Conservation (phyloP, 2,329 filamentous ascomycete genomes). For the Ascocoryne sarcoides region DNA sequence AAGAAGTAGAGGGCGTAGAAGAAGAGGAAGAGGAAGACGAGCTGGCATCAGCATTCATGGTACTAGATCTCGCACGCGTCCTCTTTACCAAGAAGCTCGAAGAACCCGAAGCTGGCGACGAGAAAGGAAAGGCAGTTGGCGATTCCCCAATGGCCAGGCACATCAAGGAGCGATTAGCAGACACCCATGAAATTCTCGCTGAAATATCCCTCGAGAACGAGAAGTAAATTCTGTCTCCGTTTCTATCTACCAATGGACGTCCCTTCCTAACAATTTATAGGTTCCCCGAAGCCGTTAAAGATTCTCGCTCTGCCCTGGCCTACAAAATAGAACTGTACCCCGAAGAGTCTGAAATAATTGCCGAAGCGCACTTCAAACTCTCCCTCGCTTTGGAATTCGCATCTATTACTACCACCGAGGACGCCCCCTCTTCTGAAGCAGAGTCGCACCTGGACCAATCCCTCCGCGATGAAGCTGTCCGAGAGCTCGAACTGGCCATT, state of each 20-base stretch:
- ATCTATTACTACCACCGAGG: conserved; percentile 58
- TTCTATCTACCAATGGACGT: neutral
- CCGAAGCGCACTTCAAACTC: conserved; percentile 94
- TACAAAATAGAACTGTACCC: conserved; percentile 74
- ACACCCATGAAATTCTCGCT: conserved; percentile 87
- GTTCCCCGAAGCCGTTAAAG: conserved; percentile 78
- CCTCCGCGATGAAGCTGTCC: conserved; percentile 61
- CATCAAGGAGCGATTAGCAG: conserved; percentile 78
- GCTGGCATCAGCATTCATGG: conserved; percentile 70
- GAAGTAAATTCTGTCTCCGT: conserved; percentile 38
- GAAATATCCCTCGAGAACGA: conserved; percentile 98
- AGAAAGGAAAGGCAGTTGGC: conserved; percentile 38
- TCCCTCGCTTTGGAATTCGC: conserved; percentile 92
- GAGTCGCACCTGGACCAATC: conserved; percentile 52
- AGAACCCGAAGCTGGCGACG: conserved; percentile 33
- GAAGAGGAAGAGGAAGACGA: conserved; percentile 62
- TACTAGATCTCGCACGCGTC: conserved; percentile 71
- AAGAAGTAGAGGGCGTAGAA: conserved; percentile 35
- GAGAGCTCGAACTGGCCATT: conserved; percentile 66
- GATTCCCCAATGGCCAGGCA: conserved; percentile 40
- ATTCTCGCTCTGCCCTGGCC: conserved; percentile 67
- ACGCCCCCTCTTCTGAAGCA: conserved; percentile 36
- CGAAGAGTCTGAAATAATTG: conserved; percentile 73
- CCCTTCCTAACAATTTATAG: conserved; percentile 30
- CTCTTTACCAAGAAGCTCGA: conserved; percentile 52